A percentile compares a stretch with the other conserved stretches of the same genome.
Conservation (phyloP, 441 rosid genomes). For the Aleurites moluccanus region DNA sequence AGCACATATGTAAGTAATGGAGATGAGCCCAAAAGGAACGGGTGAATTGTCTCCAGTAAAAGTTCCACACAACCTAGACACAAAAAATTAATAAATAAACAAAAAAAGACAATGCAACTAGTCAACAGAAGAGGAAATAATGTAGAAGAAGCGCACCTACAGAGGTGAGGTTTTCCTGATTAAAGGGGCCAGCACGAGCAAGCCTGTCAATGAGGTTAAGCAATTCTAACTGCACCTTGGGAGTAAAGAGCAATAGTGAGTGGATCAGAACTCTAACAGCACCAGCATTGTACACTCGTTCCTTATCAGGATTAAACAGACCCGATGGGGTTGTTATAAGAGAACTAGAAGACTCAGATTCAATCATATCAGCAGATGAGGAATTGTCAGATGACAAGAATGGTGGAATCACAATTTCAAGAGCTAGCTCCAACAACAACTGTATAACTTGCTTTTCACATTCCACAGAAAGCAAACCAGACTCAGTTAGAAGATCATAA, state of each 20-base stretch:
- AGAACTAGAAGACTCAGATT: conserved; percentile 52
- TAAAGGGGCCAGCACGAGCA: conserved; percentile 90
- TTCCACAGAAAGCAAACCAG: conserved; percentile 95
- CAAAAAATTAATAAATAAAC: conserved; percentile 12
- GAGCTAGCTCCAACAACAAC: conserved; percentile 90
- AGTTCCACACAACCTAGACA: conserved; percentile 94
- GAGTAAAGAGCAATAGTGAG: conserved; percentile 91
- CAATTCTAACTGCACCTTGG: conserved; percentile 91
- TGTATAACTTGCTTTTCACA: conserved; percentile 97
- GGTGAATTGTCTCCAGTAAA: conserved; percentile 86
- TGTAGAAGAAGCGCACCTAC: conserved; percentile 59
- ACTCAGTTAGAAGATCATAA: conserved; percentile 90
- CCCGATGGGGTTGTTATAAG: conserved; percentile 65
- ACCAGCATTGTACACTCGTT: conserved; percentile 87
- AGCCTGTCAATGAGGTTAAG: conserved; percentile 80
- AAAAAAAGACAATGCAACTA: conserved; percentile 16
- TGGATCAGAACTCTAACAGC: conserved; percentile 88
- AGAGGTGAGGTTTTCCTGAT: conserved; percentile 96
- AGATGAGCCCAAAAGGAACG: conserved; percentile 90
- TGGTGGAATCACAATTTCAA: conserved; percentile 95
- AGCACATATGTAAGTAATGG: conserved; percentile 75
- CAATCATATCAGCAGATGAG: conserved; percentile 41
- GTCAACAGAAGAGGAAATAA: conserved; percentile 17
- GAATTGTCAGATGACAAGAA: conserved; percentile 63
- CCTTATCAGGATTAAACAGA: conserved; percentile 73